Base-by-base conservation (phyloP, 257 asterid genomes). In the Fraxinus quadrangulata region DNA sequence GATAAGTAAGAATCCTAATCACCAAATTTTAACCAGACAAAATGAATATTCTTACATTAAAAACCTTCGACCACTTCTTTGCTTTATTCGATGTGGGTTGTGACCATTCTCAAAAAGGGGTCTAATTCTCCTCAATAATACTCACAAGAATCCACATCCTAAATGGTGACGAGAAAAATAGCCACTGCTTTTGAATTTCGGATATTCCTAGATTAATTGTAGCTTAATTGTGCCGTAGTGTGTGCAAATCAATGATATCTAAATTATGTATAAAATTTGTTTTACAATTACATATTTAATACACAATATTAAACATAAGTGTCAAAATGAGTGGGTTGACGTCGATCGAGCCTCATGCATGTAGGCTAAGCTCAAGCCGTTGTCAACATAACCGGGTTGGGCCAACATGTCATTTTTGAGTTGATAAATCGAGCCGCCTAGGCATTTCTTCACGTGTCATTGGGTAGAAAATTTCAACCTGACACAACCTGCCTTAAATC, bases 151-250 rank as follows among this genome's bases (percentile, higher is more conserved):
- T 87, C 88, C 84, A 82, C 81, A 83, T 83, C 85, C 78, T 13
- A 81, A 47, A 39, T 10, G n/a, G 86, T 31, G 84, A 83, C 72
- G 86, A 75, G 66, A 77, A 84, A 86, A 82, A 83, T 80, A 81
- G 92, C 84, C 86, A 85, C 78, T 77, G 90, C 84, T 89, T 83
- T 89, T 86, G 81, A 81, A 83, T 80, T 77, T 72, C 39, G 73
- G 45, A 74, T 68, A 73, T 59, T 75, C 65, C 76, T 72, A 61
- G 0, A 23, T 7, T n/a, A 36, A 56, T 23, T 45, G 11, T 23
- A 63, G 1, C 39, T 7, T n/a, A 36, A 21, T 23, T 47, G 12
- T 13, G 19, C 16, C 34, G 8, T 74, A 19, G 26, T 9, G 74
- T 71, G 37, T 9, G n/a, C 9, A 23, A 75, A 75, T 72, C 40